phyloP scores from a whole-genome alignment of 495 filamentous ascomycete species.

The Parachaetomium inaequale region DNA sequence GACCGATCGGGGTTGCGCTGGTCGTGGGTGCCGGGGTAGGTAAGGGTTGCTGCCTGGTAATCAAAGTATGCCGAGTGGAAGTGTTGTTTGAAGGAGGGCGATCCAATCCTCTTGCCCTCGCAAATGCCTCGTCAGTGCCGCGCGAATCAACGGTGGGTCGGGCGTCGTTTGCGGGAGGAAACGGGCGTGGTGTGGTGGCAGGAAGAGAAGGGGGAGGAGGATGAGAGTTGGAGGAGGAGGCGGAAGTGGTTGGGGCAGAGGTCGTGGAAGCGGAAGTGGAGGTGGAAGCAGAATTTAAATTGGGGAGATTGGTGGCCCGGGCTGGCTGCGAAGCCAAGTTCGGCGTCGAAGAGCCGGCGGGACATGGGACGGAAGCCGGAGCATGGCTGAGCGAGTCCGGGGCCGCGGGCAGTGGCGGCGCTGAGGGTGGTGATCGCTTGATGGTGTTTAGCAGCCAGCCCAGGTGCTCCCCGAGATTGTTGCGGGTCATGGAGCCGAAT shows the following conservation, averaged over 20 bases:
- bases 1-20: conserved; percentile 21
- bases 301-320: not conserved
- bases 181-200: not conserved
- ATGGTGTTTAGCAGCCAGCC: conserved; percentile 35
- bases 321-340: not conserved
- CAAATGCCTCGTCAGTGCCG: not conserved
- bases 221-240: not conserved
- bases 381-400: conserved; percentile 25
- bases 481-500: conserved; percentile 57
- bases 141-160: not conserved
- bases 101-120: not conserved
- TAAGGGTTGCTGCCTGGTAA: conserved; percentile 32
- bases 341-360: conserved; percentile 5
- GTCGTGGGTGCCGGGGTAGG: conserved; percentile 36
- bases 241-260: not conserved
- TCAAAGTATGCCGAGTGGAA: conserved; percentile 16
- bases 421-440: conserved; percentile 31
- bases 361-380: conserved; percentile 2
- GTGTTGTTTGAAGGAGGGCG: conserved; percentile 20
- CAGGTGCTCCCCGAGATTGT: conserved; percentile 33
- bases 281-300: not conserved
- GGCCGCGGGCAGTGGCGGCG: conserved; percentile 28
- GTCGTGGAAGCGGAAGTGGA: not conserved
- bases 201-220: not conserved
- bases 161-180: not conserved